These are phyloP conservation scores for Backusella luteola DNA, from an alignment of 192 early-diverging fungal species.

Conservation along the genomic window DNA sequence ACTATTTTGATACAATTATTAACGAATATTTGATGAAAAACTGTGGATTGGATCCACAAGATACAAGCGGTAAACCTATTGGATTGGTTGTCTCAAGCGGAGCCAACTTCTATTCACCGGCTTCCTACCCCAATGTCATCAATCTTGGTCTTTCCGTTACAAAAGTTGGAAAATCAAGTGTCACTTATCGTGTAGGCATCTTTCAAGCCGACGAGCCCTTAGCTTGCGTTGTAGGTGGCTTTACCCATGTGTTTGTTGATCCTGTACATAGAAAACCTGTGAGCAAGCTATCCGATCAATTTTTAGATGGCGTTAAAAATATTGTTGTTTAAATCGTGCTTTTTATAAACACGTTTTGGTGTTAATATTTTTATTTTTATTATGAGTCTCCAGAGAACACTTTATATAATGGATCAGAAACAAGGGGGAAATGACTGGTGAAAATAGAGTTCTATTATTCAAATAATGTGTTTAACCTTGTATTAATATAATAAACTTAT, in stretches of 20 bases:
- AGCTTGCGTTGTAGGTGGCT: slow-evolving; percentile 43
- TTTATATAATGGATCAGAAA: not conserved
- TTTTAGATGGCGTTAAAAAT: slow-evolving; percentile 15
- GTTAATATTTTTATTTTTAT: not conserved
- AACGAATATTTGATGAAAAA: slow-evolving; percentile 55
- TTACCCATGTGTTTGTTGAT: slow-evolving; percentile 54
- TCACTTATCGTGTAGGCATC: slow-evolving; percentile 54
- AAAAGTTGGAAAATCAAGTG: slow-evolving; percentile 48
- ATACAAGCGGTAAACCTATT: slow-evolving; percentile 33
- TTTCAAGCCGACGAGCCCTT: slow-evolving; percentile 40
- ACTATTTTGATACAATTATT: slow-evolving; percentile 56
- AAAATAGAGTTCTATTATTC: not conserved
- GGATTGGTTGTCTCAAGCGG: slow-evolving; percentile 45
- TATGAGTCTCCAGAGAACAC: not conserved
- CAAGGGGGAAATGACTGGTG: not conserved
- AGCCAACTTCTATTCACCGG: slow-evolving; percentile 39
- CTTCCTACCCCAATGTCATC: slow-evolving; percentile 51
- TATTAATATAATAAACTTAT: not conserved
- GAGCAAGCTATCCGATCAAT: slow-evolving; percentile 12
- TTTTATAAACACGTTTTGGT: not conserved
- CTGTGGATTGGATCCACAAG: slow-evolving; percentile 37
- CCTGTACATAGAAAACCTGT: slow-evolving; percentile 37
- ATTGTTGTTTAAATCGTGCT: not conserved
- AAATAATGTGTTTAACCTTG: not conserved
- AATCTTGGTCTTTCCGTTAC: slow-evolving; percentile 46